Percentiles rank a stretch among this genome's conserved stretches.
These are phyloP conservation scores for thale cress (Arabidopsis thaliana) DNA, from an alignment of 345 rosid genomes.

Conservation along the genomic window DNA sequence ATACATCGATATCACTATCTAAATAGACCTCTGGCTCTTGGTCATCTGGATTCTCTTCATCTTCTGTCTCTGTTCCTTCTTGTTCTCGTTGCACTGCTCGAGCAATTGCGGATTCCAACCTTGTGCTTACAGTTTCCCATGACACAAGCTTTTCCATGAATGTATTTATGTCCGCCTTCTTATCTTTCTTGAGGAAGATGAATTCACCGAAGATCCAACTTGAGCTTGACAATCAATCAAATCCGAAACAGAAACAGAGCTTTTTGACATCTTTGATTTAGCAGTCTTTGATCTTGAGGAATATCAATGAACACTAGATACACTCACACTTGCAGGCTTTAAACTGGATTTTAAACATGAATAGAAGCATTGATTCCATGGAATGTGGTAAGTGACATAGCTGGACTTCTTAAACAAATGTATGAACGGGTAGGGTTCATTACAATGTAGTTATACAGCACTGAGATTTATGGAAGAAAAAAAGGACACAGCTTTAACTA, in stretches of 20 bases:
- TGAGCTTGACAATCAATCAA: slow-evolving; percentile 80
- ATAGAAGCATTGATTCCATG: slow-evolving; percentile 41
- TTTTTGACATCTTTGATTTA: slow-evolving; percentile 39
- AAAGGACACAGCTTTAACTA: slow-evolving; percentile 1
- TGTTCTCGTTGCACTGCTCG: slow-evolving; percentile 60
- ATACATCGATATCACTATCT: slow-evolving; percentile 55
- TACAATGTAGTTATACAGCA: neutral
- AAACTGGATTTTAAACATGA: slow-evolving; percentile 37
- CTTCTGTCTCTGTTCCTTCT: slow-evolving; percentile 59
- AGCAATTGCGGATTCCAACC: slow-evolving; percentile 77
- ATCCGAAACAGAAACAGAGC: slow-evolving; percentile 30
- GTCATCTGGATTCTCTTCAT: slow-evolving; percentile 39
- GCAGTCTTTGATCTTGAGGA: slow-evolving; percentile 50
- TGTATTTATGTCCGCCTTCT: slow-evolving; percentile 46
- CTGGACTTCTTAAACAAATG: slow-evolving; percentile 54
- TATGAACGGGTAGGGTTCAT: slow-evolving; percentile 64
- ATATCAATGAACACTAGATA: slow-evolving; percentile 54
- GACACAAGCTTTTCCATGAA: slow-evolving; percentile 88
- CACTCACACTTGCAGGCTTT: slow-evolving; percentile 37
- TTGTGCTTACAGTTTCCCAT: slow-evolving; percentile 79
- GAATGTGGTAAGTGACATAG: slow-evolving; percentile 38
- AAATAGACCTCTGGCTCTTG: slow-evolving; percentile 49
- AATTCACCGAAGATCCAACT: slow-evolving; percentile 77
- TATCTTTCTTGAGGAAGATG: neutral
- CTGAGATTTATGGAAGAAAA: neutral